phyloP scores from a whole-genome alignment of 345 rosid species.

The thale cress (Arabidopsis thaliana) region TAIR10.1 NC_003070.9:17510501-17511000 shows the following conservation, averaged over 20 bases:
- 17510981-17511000: conserved; percentile 81
- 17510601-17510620: no score
- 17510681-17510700: no score
- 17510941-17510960: conserved; percentile 86
- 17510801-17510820: conserved; percentile 15
- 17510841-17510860: conserved; percentile 13
- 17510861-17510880: conserved; percentile 30
- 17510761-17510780: background rate
- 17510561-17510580: no score
- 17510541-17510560: no score
- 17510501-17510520: no score
- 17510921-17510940: conserved; percentile 42
- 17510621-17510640: no score
- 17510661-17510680: background rate
- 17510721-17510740: background rate
- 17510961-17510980: conserved; percentile 89
- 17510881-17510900: background rate
- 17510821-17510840: conserved; percentile 5
- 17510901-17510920: no score
- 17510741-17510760: conserved; percentile 1
- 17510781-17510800: conserved; percentile 23
- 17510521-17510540: no score
- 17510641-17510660: no score
- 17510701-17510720: background rate
- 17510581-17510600: no score